phyloP scores from a whole-genome alignment of 2,329 filamentous ascomycete genomes.

The Plenodomus tracheiphilus region DNA sequence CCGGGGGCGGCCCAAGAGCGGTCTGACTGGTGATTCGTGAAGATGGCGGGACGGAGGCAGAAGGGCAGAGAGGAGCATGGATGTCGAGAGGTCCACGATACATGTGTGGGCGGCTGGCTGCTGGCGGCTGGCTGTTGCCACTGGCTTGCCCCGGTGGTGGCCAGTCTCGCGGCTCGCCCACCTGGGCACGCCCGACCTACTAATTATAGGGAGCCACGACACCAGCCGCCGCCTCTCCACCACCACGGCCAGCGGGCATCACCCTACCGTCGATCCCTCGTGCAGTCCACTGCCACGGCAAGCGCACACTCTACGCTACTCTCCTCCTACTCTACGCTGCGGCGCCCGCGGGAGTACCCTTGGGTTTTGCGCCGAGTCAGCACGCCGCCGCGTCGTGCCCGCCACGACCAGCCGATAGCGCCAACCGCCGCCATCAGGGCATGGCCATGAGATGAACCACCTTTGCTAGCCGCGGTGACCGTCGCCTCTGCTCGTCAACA shows the following conservation, averaged over 20 bases:
- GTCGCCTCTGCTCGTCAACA: conserved; percentile 12
- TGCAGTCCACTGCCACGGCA: neutral
- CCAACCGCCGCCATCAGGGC: conserved; percentile 10
- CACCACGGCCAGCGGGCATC: neutral
- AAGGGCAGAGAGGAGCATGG: no score
- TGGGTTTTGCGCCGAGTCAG: conserved; percentile 2
- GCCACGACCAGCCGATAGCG: conserved; percentile 12
- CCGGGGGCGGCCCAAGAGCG: no score
- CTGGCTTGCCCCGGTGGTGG: no score
- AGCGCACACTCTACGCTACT: no score
- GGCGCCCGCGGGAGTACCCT: conserved; percentile 4
- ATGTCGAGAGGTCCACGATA: no score
- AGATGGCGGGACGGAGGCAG: no score
- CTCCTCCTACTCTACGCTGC: conserved; percentile 1
- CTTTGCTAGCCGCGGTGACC: conserved; percentile 18
- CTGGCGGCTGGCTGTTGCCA: no score
- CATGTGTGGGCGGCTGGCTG: no score
- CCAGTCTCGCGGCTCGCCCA: no score
- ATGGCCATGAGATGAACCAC: conserved; percentile 17
- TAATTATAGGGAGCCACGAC: conserved; percentile 10
- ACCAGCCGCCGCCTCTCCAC: neutral
- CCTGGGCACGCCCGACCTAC: no score
- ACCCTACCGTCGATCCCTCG: neutral
- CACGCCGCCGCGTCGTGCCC: conserved; percentile 5
- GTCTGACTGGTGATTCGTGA: no score